Conservation (phyloP, 2,329 filamentous ascomycete species). For the Neophaeococcomyces mojaviensis region DNA sequence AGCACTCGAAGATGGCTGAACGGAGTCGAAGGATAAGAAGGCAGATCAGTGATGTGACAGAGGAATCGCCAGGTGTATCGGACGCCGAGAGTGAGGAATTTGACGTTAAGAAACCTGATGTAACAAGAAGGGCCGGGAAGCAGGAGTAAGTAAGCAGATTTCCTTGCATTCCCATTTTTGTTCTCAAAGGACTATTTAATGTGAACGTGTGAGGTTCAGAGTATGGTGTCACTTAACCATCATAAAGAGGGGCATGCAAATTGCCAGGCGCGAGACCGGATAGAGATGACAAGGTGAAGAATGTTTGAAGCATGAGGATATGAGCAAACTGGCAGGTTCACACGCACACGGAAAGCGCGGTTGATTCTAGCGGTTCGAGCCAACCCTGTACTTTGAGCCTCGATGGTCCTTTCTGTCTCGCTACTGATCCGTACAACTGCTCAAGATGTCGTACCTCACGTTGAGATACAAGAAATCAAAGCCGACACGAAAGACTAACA, state of each 20-base stretch:
- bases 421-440: neutral
- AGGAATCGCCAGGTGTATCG: conserved; percentile 21
- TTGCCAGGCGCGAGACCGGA: too few species aligned
- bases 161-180: neutral
- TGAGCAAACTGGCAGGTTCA: too few species aligned
- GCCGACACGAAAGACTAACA: conserved; percentile 12
- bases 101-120: conserved; percentile 17
- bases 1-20: conserved; percentile 18
- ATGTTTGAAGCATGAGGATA: too few species aligned
- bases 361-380: neutral
- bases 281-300: too few species aligned
- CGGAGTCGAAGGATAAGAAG: conserved; percentile 21
- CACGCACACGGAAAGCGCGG: conserved; percentile 1
- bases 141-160: conserved; percentile 19
- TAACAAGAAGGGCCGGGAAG: conserved; percentile 20
- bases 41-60: conserved; percentile 22
- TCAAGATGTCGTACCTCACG: conserved; percentile 15
- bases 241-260: too few species aligned
- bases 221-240: too few species aligned
- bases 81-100: conserved; percentile 20
- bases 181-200: too few species aligned
- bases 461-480: conserved; percentile 9
- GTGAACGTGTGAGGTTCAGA: too few species aligned
- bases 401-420: neutral
- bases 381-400: neutral